These are phyloP conservation scores for Ministeria vibrans DNA, from an alignment of 78 protist genomes.

Conservation along the genomic window DNA sequence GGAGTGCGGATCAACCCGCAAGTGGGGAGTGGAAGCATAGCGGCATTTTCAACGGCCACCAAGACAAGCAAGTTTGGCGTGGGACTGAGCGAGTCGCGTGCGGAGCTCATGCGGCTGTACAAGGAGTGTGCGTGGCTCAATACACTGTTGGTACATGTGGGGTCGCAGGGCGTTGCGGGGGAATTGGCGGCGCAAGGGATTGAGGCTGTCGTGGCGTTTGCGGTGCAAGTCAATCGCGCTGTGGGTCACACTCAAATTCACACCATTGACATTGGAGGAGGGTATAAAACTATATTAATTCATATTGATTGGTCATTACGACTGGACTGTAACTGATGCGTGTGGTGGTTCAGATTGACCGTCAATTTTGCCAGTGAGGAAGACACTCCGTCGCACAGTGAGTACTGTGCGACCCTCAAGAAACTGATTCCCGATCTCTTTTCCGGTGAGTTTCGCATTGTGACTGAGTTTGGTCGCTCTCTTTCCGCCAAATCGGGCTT, in stretches of 20 bases:
- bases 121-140: not conserved
- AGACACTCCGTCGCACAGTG: constrained; percentile 13
- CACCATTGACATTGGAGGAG: constrained; percentile 43
- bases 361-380: constrained; percentile 21
- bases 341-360: constrained; percentile 17
- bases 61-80: constrained; percentile 42
- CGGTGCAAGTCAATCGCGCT: constrained; percentile 10
- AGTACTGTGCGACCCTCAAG: constrained; percentile 5
- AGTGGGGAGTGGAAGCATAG: constrained; percentile 37
- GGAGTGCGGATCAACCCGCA: constrained; percentile 51
- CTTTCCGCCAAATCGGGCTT: constrained; percentile 32
- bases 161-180: constrained; percentile 28
- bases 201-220: constrained; percentile 15
- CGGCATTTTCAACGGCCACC: constrained; percentile 15
- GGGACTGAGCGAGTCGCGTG: not conserved
- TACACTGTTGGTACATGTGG: constrained; percentile 33
- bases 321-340: no score
- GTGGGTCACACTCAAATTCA: not conserved
- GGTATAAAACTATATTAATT: no score
- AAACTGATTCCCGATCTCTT: not conserved
- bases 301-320: no score
- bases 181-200: constrained; percentile 26
- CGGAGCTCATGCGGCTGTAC: constrained; percentile 11
- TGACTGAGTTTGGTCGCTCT: constrained; percentile 43
- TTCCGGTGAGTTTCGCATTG: not conserved